Conservation (phyloP, 2,329 filamentous ascomycete genomes). For the Cryphonectria naterciae region DNA sequence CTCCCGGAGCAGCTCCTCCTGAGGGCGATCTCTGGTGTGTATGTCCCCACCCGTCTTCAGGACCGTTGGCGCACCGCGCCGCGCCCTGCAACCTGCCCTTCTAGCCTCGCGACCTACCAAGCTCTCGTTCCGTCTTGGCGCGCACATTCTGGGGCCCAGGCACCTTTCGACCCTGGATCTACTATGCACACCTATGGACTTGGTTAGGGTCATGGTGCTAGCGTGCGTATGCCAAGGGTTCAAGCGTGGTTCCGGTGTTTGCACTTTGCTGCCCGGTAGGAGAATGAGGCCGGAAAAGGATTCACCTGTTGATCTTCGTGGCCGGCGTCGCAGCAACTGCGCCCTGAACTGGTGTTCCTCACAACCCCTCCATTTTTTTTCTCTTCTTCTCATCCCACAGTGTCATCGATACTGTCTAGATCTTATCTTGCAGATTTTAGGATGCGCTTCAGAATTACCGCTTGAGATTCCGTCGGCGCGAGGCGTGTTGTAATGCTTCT, state of each 20-base stretch:
- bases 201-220: neutral
- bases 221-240: neutral
- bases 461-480: neutral
- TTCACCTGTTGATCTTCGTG: neutral
- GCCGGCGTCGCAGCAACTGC: neutral
- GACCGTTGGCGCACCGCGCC: neutral
- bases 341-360: neutral
- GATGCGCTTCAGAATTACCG: neutral
- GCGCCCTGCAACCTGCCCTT: neutral
- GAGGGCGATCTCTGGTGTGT: neutral
- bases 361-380: neutral
- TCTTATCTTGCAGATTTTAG: neutral
- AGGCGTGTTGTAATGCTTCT: neutral
- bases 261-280: too few relatives aligned
- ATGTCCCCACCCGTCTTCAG: neutral
- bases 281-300: neutral
- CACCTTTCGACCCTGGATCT: neutral
- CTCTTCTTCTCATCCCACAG: neutral
- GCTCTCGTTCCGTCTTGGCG: neutral
- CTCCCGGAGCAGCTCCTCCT: constrained; percentile 3
- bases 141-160: neutral
- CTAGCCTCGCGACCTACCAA: neutral
- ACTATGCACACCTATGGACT: too few relatives aligned
- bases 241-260: neutral
- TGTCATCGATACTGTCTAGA: neutral